Percentiles rank a stretch among this genome's conserved stretches.
Conservation (phyloP, 306 rosid genomes). For the Nissolia schottii region DNA sequence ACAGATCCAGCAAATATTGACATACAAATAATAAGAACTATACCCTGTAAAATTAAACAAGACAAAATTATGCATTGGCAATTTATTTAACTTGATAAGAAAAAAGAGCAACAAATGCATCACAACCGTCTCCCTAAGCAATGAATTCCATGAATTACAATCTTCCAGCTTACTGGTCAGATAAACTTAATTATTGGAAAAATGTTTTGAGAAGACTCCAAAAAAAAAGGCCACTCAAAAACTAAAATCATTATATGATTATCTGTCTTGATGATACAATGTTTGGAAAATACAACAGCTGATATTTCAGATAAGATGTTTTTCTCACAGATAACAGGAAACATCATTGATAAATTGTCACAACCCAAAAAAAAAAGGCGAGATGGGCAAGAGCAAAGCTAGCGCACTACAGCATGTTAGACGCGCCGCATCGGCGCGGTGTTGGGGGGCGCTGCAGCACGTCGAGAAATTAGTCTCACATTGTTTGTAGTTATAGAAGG, state of each 20-base stretch:
- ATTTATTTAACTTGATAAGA: not conserved
- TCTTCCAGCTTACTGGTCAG: not conserved
- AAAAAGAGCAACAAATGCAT: not conserved
- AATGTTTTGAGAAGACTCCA: not conserved
- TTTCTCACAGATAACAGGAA: not conserved
- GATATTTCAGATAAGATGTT: not conserved
- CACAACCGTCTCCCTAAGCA: not conserved
- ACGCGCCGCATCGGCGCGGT: no score
- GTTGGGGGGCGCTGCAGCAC: no score
- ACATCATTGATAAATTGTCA: not conserved
- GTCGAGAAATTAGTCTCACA: no score
- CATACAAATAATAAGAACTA: slow-evolving; percentile 62
- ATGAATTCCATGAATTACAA: not conserved
- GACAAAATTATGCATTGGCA: slow-evolving; percentile 20
- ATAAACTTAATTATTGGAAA: not conserved
- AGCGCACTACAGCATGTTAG: no score
- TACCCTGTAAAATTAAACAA: slow-evolving; percentile 57
- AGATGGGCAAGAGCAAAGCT: no score
- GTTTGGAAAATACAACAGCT: not conserved
- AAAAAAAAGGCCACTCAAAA: not conserved
- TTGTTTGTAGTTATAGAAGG: no score
- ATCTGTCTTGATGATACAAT: not conserved
- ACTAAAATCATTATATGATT: not conserved
- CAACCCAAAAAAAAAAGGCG: no score
- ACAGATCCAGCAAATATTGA: slow-evolving; percentile 73